Evolutionary conservation across 148 eudicot species (phyloP), one percentile per base, ranked within the genome.

Genomic region (Polygonum aviculare): DNA sequence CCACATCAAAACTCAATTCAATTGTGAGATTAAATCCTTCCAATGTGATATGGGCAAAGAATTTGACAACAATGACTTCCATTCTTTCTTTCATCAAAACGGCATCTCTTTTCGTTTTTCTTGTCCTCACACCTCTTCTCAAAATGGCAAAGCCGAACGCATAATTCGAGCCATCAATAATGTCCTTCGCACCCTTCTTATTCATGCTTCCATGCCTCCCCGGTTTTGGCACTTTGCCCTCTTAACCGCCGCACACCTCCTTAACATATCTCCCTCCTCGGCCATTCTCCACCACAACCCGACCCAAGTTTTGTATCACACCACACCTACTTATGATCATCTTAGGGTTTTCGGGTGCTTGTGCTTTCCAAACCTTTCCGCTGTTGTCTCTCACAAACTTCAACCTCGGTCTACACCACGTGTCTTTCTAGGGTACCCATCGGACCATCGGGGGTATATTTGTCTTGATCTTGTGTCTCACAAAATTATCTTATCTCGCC

Each of bases 401-500:
- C n/a, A 9, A 35, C 45, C 45, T 0, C 72, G 38, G 18, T 12
- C 10, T n/a, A 16, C 26, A 0, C 49, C 12, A 1, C 51, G 26
- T 16, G 16, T 54, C 6, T 78, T 54, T 35, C 12, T 73, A 0
- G 49, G 77, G 0, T 60, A 69, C 36, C 60, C 49, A 5, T 11
- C 15, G 19, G 19, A 78, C 15, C 39, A 62, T 15, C 22, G 59
- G 0, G 76, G 72, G 0, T 78, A 73, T 31, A 1, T 45, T 14
- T 74, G 73, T 31, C 63, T 74, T 10, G 74, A 79, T 5, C 9
- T 74, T 1, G 11, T 35, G 0, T 72, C 62, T 10, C 7, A 19
- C 11, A 73, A 49, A n/a, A 9, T 78, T 9, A 62, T 78, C 6
- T 21, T 74, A 0, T 79, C 81, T 12, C 67, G 77, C 10, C 81